Evolutionary conservation across 2,329 filamentous ascomycete genomes (phyloP), one percentile per base, ranked within the genome.

Genomic region (Nemania abortiva): DNA sequence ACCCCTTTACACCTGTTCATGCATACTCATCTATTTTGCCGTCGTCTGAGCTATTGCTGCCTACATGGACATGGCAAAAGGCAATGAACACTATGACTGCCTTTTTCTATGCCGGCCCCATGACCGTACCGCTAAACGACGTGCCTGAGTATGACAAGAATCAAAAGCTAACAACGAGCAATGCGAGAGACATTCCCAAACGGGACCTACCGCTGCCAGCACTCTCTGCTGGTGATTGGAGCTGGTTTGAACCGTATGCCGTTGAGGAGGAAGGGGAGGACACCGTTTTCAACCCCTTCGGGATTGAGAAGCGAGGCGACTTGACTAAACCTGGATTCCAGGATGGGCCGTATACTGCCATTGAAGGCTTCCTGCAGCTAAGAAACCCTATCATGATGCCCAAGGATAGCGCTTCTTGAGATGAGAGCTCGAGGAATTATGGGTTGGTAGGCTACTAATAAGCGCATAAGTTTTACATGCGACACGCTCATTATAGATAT

Each of bases 71-170:
- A 0, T 79, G 77, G 77, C 76, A 84, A 63, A 29, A 54, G 0
- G 81, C 81, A 4, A 67, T 84, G 70, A 67, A 75, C 11, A 76
- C 65, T 1, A 84, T 84, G 77, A 81, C 76, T 0, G 81, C 81
- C 0, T 84, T 84, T 60, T 82, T 83, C 70, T 79, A 80, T 56
- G 61, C 75, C 0, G 82, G 82, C 0, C 82, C 81, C 0, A 11
- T 81, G 31, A 70, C 76, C 0, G 49, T 81, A 6, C 73, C 75
- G 2, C 42, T 39, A 0, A 71, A 77, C 10, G 70, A 79, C 6
- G 71, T 72, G 6, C 29, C 15, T 1, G 59, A 2, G 5, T 53
- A 52, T 18, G 55, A 56, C n/a, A n/a, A 47, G n/a, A 6, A 9
- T 5, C 37, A 50, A 39, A 42, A 67, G 47, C 31, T 67, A 34